Conservation (phyloP, 768 basidiomycete species). For the Podaxis sp. region DNA sequence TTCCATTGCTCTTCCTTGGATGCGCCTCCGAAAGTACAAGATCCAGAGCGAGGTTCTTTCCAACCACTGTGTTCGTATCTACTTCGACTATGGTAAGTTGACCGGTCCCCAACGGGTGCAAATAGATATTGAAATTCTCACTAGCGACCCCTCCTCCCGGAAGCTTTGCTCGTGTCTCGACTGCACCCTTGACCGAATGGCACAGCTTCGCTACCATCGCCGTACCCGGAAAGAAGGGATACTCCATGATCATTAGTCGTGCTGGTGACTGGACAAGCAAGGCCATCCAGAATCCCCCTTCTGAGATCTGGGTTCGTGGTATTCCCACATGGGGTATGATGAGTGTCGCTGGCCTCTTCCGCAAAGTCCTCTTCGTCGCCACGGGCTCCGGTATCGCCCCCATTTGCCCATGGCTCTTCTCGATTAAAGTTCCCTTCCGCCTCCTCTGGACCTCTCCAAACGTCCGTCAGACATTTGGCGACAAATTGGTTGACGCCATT, state of each 20-base stretch:
- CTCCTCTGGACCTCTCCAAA: conserved; percentile 44
- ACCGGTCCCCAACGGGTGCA: conserved; percentile 29
- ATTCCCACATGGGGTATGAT: conserved; percentile 51
- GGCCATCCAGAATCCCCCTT: conserved; percentile 48
- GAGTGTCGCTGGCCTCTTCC: conserved; percentile 49
- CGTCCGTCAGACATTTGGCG: conserved; percentile 40
- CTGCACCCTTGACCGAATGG: conserved; percentile 46
- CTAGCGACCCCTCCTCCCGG: conserved; percentile 19
- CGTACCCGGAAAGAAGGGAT: conserved; percentile 39
- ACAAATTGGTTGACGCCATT: conserved; percentile 37
- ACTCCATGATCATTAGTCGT: conserved; percentile 52
- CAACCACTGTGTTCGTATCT: conserved; percentile 52
- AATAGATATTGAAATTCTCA: not conserved
- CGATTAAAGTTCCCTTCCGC: conserved; percentile 34
- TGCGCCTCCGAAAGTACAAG: conserved; percentile 45
- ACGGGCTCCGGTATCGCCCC: conserved; percentile 58
- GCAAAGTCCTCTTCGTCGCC: conserved; percentile 50
- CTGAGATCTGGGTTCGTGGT: conserved; percentile 54
- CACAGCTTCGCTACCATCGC: conserved; percentile 48
- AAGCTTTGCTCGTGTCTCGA: conserved; percentile 25
- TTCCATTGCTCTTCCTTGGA: conserved; percentile 51
- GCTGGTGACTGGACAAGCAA: conserved; percentile 60
- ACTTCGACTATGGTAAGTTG: conserved; percentile 49
- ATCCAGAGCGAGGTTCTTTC: conserved; percentile 53
- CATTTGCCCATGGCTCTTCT: conserved; percentile 35